Evolutionary conservation across 345 rosid genomes (phyloP), one percentile per base, ranked within the genome.

Genomic region (Moringa oleifera): DNA sequence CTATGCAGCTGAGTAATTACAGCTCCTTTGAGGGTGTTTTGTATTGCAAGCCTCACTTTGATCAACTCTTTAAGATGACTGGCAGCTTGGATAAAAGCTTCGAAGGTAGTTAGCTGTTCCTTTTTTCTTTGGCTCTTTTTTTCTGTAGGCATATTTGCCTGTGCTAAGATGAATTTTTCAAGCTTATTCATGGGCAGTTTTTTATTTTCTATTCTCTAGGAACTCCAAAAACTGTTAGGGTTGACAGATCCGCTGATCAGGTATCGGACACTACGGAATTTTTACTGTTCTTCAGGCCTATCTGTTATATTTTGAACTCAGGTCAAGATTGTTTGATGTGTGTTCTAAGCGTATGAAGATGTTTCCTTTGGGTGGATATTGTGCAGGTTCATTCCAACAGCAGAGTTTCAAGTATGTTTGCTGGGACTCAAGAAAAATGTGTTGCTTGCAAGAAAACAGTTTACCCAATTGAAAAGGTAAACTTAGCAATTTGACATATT

Each of bases 31-130:
- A 87, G 63, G 94, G 94, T 6, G 90, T 87, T 41, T 75, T 84
- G 64, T 87, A 82, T 64, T 87, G 90, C 79, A 87, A 87, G 80
- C 94, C 94, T 53, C 94, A 87, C 78, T 87, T 87, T 59, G 88
- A 84, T 71, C 94, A 87, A 60, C 76, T 87, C 31, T 82, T 87
- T 54, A 87, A 82, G 78, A 82, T 64, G 90, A 84, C 90, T 4
- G 93, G 93, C 36, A 82, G 93, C 75, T 71, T 87, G 72, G 88
- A 87, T 66, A 84, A 84, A 71, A 86, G 93, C 67, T 87, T 87
- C 54, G 82, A 87, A 82, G 90, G 94, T 87, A 20, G 64, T 61
- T 55, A 36, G 16, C 45, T 18, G 18, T 51, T 41, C 6, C 16
- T 45, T 28, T 50, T 51, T 62, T n/a, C 8, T 51, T n/a, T n/a